A percentile compares a stretch with the other conserved stretches of the same genome.
These are phyloP conservation scores for Eucalyptus cloeziana DNA, from an alignment of 345 rosid species.

Conservation along the genomic window DNA sequence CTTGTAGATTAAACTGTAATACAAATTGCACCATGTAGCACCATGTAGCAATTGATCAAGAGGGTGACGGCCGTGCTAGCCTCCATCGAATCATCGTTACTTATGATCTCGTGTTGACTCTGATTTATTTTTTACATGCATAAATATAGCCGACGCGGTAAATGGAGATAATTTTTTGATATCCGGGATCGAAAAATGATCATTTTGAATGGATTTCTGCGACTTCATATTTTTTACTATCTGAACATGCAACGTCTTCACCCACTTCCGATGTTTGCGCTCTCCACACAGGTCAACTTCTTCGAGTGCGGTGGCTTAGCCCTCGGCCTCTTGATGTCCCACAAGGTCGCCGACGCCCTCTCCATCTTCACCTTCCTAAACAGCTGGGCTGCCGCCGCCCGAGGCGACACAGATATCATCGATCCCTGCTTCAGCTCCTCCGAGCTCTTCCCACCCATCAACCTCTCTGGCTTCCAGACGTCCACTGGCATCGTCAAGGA, in stretches of 20 bases:
- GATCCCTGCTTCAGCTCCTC: constrained; percentile 18
- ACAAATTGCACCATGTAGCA: too few relatives aligned
- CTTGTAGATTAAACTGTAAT: too few relatives aligned
- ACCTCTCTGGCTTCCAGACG: neutral
- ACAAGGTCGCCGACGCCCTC: constrained; percentile 22
- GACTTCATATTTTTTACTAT: too few relatives aligned
- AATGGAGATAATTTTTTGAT: too few relatives aligned
- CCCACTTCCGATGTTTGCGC: neutral
- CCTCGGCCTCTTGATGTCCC: constrained; percentile 10
- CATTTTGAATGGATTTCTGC: too few relatives aligned
- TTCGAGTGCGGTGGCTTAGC: constrained; percentile 29
- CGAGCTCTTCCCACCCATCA: constrained; percentile 21
- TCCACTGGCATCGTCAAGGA: constrained; percentile 8
- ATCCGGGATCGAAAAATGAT: too few relatives aligned
- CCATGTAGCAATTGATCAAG: too few relatives aligned
- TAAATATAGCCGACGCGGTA: too few relatives aligned
- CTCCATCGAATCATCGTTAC: too few relatives aligned
- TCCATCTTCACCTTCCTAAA: constrained; percentile 8
- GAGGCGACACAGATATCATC: neutral
- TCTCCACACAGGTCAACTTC: constrained; percentile 1
- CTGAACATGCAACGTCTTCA: neutral
- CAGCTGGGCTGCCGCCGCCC: constrained; percentile 3
- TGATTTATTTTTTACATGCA: too few relatives aligned
- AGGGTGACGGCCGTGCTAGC: too few relatives aligned
- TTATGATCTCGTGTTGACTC: too few relatives aligned